Conservation (phyloP, 768 basidiomycete genomes). For the Boletus edulis region DNA sequence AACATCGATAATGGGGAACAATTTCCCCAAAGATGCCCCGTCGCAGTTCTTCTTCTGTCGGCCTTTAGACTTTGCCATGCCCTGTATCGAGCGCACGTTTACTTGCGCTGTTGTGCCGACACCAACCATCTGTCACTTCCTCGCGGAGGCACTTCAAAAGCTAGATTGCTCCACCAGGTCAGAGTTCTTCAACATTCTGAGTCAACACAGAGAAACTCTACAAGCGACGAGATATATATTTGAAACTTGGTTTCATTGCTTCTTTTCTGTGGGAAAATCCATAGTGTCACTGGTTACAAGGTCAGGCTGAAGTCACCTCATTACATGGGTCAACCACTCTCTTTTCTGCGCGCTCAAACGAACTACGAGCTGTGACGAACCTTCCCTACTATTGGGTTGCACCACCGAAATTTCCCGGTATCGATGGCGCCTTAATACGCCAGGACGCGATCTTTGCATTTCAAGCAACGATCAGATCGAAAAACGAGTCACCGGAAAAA, state of each 20-base stretch:
- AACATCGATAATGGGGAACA: too few species aligned
- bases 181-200: background rate
- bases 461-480: background rate
- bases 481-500: background rate
- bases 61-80: background rate
- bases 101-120: background rate
- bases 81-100: accelerated
- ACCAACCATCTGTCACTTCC: background rate
- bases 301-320: background rate
- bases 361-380: background rate
- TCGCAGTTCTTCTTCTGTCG: background rate
- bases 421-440: background rate
- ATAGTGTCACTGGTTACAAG: background rate
- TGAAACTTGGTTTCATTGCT: background rate
- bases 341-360: background rate
- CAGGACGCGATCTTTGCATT: background rate
- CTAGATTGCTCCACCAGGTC: background rate
- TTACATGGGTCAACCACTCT: background rate
- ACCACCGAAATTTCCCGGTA: background rate
- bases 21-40: background rate
- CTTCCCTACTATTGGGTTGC: background rate
- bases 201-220: background rate
- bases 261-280: background rate
- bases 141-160: background rate
- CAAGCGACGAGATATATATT: background rate